Evolutionary conservation across 768 basidiomycete genomes (phyloP).

Genomic region (Sporobolomyces phaffii): DNA sequence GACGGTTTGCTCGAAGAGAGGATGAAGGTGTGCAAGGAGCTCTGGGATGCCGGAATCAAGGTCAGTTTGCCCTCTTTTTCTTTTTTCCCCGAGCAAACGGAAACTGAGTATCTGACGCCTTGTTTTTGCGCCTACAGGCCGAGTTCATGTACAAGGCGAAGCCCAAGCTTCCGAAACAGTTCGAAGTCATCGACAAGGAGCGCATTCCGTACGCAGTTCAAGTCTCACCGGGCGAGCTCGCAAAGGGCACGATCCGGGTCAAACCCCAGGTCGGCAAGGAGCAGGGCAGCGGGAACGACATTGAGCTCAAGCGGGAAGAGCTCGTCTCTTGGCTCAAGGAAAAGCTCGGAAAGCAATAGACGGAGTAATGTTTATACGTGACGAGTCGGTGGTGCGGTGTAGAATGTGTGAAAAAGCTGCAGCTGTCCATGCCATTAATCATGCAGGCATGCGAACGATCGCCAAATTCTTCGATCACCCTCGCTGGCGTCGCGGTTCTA

Average conservation of each 20-base stretch:
- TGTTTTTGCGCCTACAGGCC: constrained; percentile 52
- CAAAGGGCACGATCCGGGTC: constrained; percentile 74
- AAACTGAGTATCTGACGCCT: not conserved
- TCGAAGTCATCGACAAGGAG: constrained; percentile 82
- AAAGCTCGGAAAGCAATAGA: constrained; percentile 22
- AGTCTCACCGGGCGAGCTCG: constrained; percentile 78
- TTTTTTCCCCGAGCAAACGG: not conserved
- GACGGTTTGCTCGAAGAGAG: constrained; percentile 82
- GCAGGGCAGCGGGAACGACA: constrained; percentile 54
- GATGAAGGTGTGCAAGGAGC: constrained; percentile 67
- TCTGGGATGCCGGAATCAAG: constrained; percentile 83
- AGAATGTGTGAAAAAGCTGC: too few relatives aligned
- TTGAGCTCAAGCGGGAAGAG: constrained; percentile 34
- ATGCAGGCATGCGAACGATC: too few relatives aligned
- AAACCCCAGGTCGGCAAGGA: constrained; percentile 65
- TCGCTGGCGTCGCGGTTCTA: too few relatives aligned
- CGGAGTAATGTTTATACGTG: too few relatives aligned
- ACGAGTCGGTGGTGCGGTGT: too few relatives aligned
- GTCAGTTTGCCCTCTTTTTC: constrained; percentile 49
- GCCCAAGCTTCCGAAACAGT: constrained; percentile 79
- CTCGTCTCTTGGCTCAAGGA: constrained; percentile 29
- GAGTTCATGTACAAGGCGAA: constrained; percentile 91
- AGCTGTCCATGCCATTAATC: too few relatives aligned
- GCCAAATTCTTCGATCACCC: too few relatives aligned
- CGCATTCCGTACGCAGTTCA: constrained; percentile 89